Evolutionary conservation across 192 early-diverging fungal genomes (phyloP), one percentile per base, ranked within the genome.

Genomic region (Backusella macrospora): DNA sequence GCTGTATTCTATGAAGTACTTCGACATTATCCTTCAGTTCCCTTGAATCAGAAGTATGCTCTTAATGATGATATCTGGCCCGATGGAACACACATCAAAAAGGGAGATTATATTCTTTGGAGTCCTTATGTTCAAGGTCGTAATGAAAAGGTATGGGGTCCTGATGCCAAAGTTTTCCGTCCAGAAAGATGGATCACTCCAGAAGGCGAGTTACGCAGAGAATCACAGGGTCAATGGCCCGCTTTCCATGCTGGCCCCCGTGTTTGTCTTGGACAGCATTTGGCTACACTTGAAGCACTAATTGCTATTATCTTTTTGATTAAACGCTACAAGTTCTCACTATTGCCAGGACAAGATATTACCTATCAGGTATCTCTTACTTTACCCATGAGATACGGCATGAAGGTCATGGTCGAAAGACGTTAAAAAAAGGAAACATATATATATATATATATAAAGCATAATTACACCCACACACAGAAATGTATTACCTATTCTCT

Each of bases 1-100:
- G 80, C 80, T 37, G 72, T 75, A 65, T 77, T 78, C 18, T 76
- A 49, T 40, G 92, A 94, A 80, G 76, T 84, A 18, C 72, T 93
- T 38, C 83, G 92, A 7, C 74, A 92, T 12, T 85, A 90, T 76
- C 92, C 93, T 43, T 78, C 86, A 34, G 90, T 94, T 23, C 92
- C 92, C 13, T 48, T 40, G 4, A 85, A 92, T 49, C 40, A 76
- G 13, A 92, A 92, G 75, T 73, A 78, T 29, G 83, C 86, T 15
- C 66, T 89, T 26, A 59, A 83, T 1, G 89, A 92, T 43, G 83
- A 85, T 44, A 70, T 89, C 8, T 79, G 90, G 16, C 92, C 92
- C 8, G 85, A 90, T 75, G 90, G 90, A 8, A 85, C 82, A n/a
- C 37, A 59, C 5, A 78, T 93, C 43, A 63, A 78, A 34, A 82